These are phyloP conservation scores for Cytospora schulzeri DNA, from an alignment of 2,329 filamentous ascomycete genomes.

Conservation along the genomic window DNA sequence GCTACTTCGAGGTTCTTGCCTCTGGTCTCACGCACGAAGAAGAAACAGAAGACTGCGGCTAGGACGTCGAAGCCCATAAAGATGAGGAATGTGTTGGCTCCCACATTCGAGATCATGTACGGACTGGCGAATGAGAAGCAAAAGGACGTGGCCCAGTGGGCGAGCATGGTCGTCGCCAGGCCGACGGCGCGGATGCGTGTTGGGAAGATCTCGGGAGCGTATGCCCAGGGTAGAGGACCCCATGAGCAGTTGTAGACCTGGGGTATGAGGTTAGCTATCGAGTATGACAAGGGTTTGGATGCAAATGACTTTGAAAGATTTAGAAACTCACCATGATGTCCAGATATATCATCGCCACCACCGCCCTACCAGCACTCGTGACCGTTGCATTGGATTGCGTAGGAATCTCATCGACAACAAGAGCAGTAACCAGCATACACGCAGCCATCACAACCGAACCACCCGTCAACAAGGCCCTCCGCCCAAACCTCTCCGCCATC, in stretches of 20 bases:
- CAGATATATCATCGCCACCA: conserved; percentile 23
- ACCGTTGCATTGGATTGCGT: conserved; percentile 8
- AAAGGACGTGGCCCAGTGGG: conserved; percentile 33
- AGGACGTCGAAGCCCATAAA: conserved; percentile 24
- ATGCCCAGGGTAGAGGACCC: conserved; percentile 26
- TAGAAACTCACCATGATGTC: conserved; percentile 12
- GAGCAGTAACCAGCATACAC: conserved; percentile 17
- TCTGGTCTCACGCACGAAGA: conserved; percentile 18
- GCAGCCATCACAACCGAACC: conserved; percentile 10
- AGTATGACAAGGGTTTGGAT: not conserved
- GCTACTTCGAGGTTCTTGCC: conserved; percentile 23
- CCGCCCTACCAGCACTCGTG: conserved; percentile 16
- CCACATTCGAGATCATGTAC: conserved; percentile 17
- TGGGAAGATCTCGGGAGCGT: conserved; percentile 29
- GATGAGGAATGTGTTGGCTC: conserved; percentile 21
- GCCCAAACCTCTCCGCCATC: conserved; percentile 15
- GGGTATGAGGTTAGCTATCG: not conserved
- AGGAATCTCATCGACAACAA: conserved; percentile 14
- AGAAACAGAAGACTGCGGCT: conserved; percentile 16
- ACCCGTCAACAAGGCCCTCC: conserved; percentile 6
- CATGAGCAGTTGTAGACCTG: conserved; percentile 26
- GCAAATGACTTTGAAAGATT: too few relatives aligned
- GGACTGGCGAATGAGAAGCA: conserved; percentile 22
- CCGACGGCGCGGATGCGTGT: conserved; percentile 37
- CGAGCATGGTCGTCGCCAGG: conserved; percentile 42